Conservation (phyloP, 805 yeast genomes). For the Candida multigemmis region DNA sequence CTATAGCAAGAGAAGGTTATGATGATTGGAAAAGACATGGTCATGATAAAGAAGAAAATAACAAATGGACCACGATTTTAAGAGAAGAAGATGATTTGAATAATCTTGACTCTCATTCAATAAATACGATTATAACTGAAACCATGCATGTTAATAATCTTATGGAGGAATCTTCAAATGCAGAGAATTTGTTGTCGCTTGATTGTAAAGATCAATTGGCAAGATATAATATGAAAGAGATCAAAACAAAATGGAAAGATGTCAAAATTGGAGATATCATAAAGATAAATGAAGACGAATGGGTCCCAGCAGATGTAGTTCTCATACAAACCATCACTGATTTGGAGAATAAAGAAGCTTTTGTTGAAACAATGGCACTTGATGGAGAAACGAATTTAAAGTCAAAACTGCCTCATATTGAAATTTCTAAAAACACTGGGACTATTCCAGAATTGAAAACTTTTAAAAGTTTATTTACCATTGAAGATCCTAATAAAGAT, state of each 20-base stretch:
- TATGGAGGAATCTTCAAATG: too few species aligned
- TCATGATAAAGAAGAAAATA: conserved; percentile 80
- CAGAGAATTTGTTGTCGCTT: conserved; percentile 1
- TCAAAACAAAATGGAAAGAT: conserved; percentile 54
- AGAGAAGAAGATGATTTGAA: conserved; percentile 20
- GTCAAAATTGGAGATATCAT: conserved; percentile 84
- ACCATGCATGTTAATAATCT: conserved; percentile 13
- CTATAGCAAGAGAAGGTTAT: conserved; percentile 87
- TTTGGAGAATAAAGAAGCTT: conserved; percentile 51
- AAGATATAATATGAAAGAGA: conserved; percentile 24
- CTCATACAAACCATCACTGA: conserved; percentile 55
- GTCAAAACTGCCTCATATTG: conserved; percentile 58
- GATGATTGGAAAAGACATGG: conserved; percentile 87
- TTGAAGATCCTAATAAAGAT: conserved; percentile 90
- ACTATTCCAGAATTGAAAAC: conserved; percentile 42
- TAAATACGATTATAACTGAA: conserved; percentile 29
- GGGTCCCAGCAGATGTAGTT: conserved; percentile 90
- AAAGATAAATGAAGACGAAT: conserved; percentile 66
- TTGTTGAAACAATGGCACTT: conserved; percentile 91
- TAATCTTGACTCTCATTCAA: conserved; percentile 26
- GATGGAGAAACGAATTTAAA: conserved; percentile 97
- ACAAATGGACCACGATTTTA: conserved; percentile 21
- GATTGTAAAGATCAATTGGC: conserved; percentile 9
- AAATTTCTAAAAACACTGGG: conserved; percentile 43
- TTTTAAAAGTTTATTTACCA: conserved; percentile 45